Evolutionary conservation across 495 filamentous ascomycete genomes (phyloP), one percentile per base, ranked within the genome.

Genomic region (Aspergillus biplanus): DNA sequence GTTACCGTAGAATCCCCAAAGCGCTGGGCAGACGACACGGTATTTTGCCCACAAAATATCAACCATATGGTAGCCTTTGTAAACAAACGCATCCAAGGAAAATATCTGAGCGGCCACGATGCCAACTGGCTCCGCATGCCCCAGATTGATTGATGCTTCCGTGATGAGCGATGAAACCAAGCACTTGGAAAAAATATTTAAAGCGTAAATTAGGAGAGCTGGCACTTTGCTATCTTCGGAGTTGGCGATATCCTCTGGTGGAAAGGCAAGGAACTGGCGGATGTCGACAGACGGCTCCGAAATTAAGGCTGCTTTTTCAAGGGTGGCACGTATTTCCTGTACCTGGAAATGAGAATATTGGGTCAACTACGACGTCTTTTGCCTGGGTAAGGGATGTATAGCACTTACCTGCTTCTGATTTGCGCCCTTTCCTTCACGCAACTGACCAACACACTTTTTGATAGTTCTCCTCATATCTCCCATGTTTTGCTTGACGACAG

Each of bases 11-110:
- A 93, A 88, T 18, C 96, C 96, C 73, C 91, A 98, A 11, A 99
- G 80, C 11, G 92, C 88, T 5, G 96, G 94, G 68, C 92, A 97
- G 32, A 85, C 81, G 6, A 88, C 80, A 46, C 91, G 87, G 64
- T 91, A 89, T 71, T 98, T 97, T 33, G 95, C 92, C 70, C 96
- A 85, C 21, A 98, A 75, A 56, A 98, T 90, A 65, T 97, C 93
- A 48, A 92, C 89, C 65, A 98, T 78, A 12, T 87, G 85, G 35
- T 80, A 74, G 3, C 89, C 91, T 33, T 90, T 83, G 83, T 89
- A 92, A 16, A 81, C 76, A 66, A 92, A 89, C 0, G 82, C 74
- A 0, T 85, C 78, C 18, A 83, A 78, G 4, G 92, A 87, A 69
- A 97, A 94, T 27, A 93, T 85, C 52, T 87, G 85, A 16, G 87